Conservation (phyloP, 352 stramenopile species). For the Globisporangium polare region DNA sequence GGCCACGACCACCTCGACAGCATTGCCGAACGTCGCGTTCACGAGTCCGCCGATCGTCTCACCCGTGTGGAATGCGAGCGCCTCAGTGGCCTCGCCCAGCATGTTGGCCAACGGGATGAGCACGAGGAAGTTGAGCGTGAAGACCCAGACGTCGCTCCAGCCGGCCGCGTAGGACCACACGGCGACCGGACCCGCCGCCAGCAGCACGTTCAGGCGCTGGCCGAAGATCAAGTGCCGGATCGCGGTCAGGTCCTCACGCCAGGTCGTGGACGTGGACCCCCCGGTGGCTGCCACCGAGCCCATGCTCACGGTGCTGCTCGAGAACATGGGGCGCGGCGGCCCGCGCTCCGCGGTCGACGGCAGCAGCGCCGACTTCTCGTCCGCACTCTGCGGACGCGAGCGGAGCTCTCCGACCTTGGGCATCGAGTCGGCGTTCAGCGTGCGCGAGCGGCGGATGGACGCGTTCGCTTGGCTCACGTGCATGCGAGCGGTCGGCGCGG, state of each 20-base stretch:
- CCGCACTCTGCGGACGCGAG: not conserved
- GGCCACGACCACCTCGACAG: constrained; percentile 96
- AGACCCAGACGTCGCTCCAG: constrained; percentile 84
- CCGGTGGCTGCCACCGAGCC: constrained; percentile 25
- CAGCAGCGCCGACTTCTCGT: constrained; percentile 15
- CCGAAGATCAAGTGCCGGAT: constrained; percentile 42
- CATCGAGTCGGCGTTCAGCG: constrained; percentile 27
- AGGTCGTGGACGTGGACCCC: constrained; percentile 10
- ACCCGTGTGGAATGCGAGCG: constrained; percentile 95
- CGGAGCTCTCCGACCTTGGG: constrained; percentile 12
- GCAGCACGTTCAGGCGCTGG: constrained; percentile 68
- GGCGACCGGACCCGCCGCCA: constrained; percentile 55
- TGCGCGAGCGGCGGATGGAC: constrained; percentile 50
- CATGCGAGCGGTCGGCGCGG: constrained; percentile 24
- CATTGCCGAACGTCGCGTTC: constrained; percentile 98
- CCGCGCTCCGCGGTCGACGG: not conserved
- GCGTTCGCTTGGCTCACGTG: constrained; percentile 63
- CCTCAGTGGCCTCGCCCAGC: constrained; percentile 96
- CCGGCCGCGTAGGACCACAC: constrained; percentile 54
- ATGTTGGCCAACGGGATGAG: constrained; percentile 96
- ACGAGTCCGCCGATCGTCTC: constrained; percentile 96
- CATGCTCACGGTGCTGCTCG: constrained; percentile 25
- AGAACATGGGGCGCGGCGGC: constrained; percentile 18
- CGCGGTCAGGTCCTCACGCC: constrained; percentile 35
- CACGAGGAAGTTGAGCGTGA: constrained; percentile 95